A percentile compares a stretch with the other conserved stretches of the same genome.
phyloP scores from a whole-genome alignment of 2,329 filamentous ascomycete species.

The Leptodontidium sp. region DNA sequence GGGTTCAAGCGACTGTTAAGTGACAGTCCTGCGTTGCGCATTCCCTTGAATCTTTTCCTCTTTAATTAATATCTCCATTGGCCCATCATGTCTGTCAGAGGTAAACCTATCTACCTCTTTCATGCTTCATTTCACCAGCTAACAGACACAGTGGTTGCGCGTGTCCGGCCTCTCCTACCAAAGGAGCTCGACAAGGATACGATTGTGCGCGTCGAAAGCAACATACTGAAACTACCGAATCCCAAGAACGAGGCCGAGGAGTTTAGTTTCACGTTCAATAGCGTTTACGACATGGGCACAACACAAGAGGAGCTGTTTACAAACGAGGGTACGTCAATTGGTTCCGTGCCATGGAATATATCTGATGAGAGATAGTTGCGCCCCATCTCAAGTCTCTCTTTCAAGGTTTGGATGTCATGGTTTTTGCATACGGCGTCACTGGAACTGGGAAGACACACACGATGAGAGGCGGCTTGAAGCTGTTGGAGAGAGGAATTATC shows the following conservation, averaged over 20 bases:
- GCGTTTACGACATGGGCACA: conserved; percentile 83
- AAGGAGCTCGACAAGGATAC: conserved; percentile 87
- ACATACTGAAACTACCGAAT: conserved; percentile 82
- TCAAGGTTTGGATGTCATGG: conserved; percentile 84
- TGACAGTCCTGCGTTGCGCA: conserved; percentile 13
- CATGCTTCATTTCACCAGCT: conserved; percentile 61
- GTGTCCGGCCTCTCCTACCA: conserved; percentile 87
- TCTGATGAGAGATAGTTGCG: conserved; percentile 66
- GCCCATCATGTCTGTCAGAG: conserved; percentile 42
- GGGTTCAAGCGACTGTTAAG: conserved; percentile 33
- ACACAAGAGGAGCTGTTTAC: conserved; percentile 90
- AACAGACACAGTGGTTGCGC: conserved; percentile 76
- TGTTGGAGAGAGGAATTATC: conserved; percentile 88
- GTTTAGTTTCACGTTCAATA: conserved; percentile 94
- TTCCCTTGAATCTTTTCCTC: conserved; percentile 27
- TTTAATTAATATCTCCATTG: conserved; percentile 23
- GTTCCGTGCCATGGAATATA: conserved; percentile 3
- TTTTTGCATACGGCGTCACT: conserved; percentile 93
- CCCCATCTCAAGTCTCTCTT: conserved; percentile 93
- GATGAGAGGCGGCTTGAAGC: conserved; percentile 88
- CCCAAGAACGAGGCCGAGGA: conserved; percentile 92
- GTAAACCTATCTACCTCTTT: conserved; percentile 25
- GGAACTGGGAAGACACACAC: conserved; percentile 96
- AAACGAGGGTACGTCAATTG: conserved; percentile 72
- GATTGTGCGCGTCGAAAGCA: conserved; percentile 76